phyloP scores from a whole-genome alignment of 2,329 filamentous ascomycete genomes.

The Juglanconis oblonga region DNA sequence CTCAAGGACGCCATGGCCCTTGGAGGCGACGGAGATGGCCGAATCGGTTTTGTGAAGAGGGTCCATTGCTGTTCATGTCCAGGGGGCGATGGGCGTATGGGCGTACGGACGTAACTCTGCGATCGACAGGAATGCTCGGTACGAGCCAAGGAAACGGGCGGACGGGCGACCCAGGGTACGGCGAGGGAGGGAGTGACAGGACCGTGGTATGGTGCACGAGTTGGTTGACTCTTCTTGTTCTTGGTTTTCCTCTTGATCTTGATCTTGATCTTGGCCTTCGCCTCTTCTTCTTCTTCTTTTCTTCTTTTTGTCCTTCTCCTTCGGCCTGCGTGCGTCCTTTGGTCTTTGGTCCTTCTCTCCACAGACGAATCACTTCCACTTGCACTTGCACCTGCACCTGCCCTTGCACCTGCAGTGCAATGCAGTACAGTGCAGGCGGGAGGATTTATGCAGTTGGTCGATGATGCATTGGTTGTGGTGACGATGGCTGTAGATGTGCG shows the following conservation, averaged over 20 bases:
- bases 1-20: slow-evolving; percentile 5
- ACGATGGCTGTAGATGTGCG: too few relatives aligned
- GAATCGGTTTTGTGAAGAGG: slow-evolving; percentile 19
- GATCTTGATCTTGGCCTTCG: background rate
- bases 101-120: background rate
- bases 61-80: slow-evolving; percentile 11
- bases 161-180: background rate
- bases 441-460: too few relatives aligned
- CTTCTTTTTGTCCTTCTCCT: background rate
- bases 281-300: background rate
- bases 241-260: background rate
- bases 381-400: background rate
- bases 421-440: too few relatives aligned
- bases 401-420: too few relatives aligned
- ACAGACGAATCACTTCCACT: background rate
- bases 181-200: background rate
- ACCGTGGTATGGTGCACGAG: background rate
- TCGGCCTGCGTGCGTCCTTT: too few relatives aligned
- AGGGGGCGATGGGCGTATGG: background rate
- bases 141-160: background rate
- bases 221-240: background rate
- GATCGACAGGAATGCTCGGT: background rate
- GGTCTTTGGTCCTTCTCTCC: background rate
- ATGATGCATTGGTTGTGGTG: too few relatives aligned
- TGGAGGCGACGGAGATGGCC: slow-evolving; percentile 18